Evolutionary conservation across 2,329 filamentous ascomycete genomes (phyloP), one percentile per base, ranked within the genome.

Genomic region (Ascocoryne sarcoides): DNA sequence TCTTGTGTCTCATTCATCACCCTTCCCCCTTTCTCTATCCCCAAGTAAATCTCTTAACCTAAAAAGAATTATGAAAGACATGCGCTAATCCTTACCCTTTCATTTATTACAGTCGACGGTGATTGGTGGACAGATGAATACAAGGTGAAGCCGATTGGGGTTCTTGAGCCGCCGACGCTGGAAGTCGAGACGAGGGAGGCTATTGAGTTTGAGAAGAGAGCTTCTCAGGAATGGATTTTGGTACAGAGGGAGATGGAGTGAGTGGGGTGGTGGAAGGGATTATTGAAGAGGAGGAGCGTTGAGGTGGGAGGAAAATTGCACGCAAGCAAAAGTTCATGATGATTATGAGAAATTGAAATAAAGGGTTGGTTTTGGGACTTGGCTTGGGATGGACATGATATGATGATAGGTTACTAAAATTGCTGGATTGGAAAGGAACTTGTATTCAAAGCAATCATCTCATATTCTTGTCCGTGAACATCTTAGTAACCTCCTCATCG

Each of bases 41-140:
- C 18, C 19, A 10, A 18, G 16, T 19, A 16, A 33, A 4, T 12
- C 5, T 17, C 15, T 15, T 10, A 26, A 26, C n/a, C n/a, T n/a
- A n/a, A n/a, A n/a, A n/a, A n/a, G n/a, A n/a, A n/a, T n/a, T 21
- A 14, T 35, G 12, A 7, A 26, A 26, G 23, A 26, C 35, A n/a
- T n/a, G n/a, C n/a, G n/a, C n/a, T n/a, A n/a, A n/a, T n/a, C n/a
- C n/a, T 32, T 12, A 42, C 30, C 2, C 29, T 7, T 26, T 26
- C 7, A 7, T 7, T 18, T 7, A 32, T 19, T 16, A 39, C 30
- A 53, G 50, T 42, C 5, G 45, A 37, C 15, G 50, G 50, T 20
- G 42, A 43, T 37, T 48, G 42, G 45, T 53, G 49, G 50, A 53
- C 50, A 31, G 49, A 53, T 19, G 28, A 36, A 8, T 53, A 53